These are phyloP conservation scores for Sclerotinia glacialis DNA, from an alignment of 2,329 filamentous ascomycete species.

Conservation along the genomic window DNA sequence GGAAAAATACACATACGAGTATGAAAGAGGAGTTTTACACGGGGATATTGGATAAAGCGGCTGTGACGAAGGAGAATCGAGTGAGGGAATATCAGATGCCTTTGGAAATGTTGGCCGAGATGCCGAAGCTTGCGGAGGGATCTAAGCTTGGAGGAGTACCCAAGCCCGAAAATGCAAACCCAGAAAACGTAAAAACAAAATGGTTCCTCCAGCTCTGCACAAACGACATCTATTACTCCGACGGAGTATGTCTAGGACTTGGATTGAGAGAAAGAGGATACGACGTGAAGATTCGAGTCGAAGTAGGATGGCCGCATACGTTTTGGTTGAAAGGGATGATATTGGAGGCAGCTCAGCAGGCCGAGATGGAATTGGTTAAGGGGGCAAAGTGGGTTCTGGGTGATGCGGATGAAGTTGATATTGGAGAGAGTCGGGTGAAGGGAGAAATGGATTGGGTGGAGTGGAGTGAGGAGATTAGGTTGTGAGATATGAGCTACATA, in stretches of 20 bases:
- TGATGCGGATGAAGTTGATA: neutral
- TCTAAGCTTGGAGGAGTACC: neutral
- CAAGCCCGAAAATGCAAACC: neutral
- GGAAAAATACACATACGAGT: slow-evolving; percentile 44
- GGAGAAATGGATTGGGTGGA: neutral
- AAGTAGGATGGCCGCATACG: slow-evolving; percentile 51
- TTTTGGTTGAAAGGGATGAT: slow-evolving; percentile 50
- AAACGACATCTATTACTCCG: slow-evolving; percentile 52
- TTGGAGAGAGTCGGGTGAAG: neutral
- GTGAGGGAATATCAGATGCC: slow-evolving; percentile 43
- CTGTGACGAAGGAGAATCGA: slow-evolving; percentile 41
- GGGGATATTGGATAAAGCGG: slow-evolving; percentile 39
- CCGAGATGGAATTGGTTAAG: slow-evolving; percentile 45
- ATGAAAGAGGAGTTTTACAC: slow-evolving; percentile 41
- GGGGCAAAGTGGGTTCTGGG: slow-evolving; percentile 45
- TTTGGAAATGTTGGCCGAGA: slow-evolving; percentile 41
- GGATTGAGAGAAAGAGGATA: slow-evolving; percentile 43
- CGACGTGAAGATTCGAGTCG: slow-evolving; percentile 45
- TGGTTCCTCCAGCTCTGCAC: slow-evolving; percentile 50
- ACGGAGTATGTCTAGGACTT: slow-evolving; percentile 51
- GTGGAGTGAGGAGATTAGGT: neutral
- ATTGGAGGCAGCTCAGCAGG: slow-evolving; percentile 43
- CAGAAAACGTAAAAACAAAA: slow-evolving; percentile 40
- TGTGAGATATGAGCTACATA: neutral
- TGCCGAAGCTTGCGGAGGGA: slow-evolving; percentile 20